These are phyloP conservation scores for Lipomyces sp. DNA, from an alignment of 805 yeast genomes.

Conservation along the genomic window DNA sequence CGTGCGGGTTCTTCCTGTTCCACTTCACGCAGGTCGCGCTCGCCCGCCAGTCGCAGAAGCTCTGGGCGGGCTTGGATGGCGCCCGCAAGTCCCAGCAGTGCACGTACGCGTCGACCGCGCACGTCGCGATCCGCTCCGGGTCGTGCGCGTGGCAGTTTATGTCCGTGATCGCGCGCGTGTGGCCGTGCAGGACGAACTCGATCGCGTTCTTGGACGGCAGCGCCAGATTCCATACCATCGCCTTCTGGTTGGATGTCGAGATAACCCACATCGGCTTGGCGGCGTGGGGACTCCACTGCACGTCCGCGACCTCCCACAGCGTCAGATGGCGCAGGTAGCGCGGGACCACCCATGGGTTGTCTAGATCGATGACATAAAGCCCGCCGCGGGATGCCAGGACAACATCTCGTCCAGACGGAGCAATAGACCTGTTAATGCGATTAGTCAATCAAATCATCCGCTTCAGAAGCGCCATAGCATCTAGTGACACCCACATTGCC, in stretches of 20 bases:
- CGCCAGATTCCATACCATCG: slow-evolving; percentile 87
- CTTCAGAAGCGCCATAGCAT: too few species aligned
- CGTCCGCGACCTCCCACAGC: slow-evolving; percentile 98
- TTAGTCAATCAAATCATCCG: slow-evolving; percentile 31
- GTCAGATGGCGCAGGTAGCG: slow-evolving; percentile 89
- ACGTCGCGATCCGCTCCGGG: slow-evolving; percentile 86
- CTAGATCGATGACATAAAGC: slow-evolving; percentile 82
- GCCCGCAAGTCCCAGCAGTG: slow-evolving; percentile 88
- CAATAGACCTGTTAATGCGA: slow-evolving; percentile 26
- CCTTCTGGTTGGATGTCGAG: slow-evolving; percentile 92
- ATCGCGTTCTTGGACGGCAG: slow-evolving; percentile 71
- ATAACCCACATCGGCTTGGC: slow-evolving; percentile 87
- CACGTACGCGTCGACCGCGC: slow-evolving; percentile 86
- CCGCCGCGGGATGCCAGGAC: slow-evolving; percentile 87
- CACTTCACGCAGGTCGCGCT: slow-evolving; percentile 95
- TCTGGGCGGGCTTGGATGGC: slow-evolving; percentile 63
- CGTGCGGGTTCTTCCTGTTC: slow-evolving; percentile 71
- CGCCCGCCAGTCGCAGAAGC: slow-evolving; percentile 93
- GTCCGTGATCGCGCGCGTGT: slow-evolving; percentile 91
- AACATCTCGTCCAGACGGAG: slow-evolving; percentile 73
- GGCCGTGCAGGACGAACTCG: slow-evolving; percentile 83
- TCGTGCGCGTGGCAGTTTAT: slow-evolving; percentile 85
- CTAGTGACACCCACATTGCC: slow-evolving; percentile 84
- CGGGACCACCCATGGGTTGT: slow-evolving; percentile 93
- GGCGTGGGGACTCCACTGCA: slow-evolving; percentile 94